Percentiles rank a stretch among this genome's conserved stretches.
Conservation (phyloP, 331 rosid genomes). For the Ulmus americana region DNA sequence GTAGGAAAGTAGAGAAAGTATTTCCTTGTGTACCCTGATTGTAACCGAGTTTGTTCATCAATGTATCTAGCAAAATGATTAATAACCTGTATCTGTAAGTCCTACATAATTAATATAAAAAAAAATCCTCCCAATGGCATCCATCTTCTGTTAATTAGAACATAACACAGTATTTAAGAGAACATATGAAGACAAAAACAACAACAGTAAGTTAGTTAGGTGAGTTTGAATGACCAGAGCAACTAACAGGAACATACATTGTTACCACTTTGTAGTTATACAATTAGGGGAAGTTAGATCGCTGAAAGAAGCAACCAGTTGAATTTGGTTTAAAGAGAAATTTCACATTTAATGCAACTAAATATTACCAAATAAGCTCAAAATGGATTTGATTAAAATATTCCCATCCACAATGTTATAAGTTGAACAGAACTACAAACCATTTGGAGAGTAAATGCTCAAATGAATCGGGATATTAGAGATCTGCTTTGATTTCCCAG, state of each 20-base stretch:
- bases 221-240: background rate
- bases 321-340: background rate
- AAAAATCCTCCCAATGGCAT: too few relatives aligned
- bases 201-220: background rate
- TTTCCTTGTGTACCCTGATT: too few relatives aligned
- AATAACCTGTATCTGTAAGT: too few relatives aligned
- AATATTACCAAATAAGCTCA: background rate
- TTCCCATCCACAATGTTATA: conserved; percentile 12
- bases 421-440: conserved; percentile 40
- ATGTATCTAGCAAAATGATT: too few relatives aligned
- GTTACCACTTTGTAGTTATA: background rate
- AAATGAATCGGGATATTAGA: conserved; percentile 94
- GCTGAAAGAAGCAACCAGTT: background rate
- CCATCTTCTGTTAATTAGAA: too few relatives aligned
- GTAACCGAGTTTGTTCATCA: too few relatives aligned
- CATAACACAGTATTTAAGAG: background rate
- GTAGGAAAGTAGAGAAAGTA: too few relatives aligned
- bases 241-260: background rate
- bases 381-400: conserved; percentile 14
- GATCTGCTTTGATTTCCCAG: conserved; percentile 87
- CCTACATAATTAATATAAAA: too few relatives aligned
- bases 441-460: conserved; percentile 96
- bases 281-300: background rate
- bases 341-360: background rate
- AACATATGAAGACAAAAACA: background rate